Base-by-base conservation (phyloP, 163 green algal species). In the Chlamydomonas reinhardtii region DNA sequence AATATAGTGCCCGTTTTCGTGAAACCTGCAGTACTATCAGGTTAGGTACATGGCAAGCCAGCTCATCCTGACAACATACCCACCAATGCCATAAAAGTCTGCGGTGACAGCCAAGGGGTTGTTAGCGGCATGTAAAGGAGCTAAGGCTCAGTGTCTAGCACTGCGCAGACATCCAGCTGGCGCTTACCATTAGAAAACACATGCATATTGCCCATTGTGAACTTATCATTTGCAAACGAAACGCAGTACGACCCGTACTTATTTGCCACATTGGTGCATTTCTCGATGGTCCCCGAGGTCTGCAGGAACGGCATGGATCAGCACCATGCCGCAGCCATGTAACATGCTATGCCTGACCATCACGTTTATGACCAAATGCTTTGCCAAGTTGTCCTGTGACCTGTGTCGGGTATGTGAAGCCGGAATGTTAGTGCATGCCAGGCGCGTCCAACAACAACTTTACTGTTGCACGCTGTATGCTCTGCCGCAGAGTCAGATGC, bases 51-150 rank as follows among this genome's bases (percentile, higher is more conserved):
- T 24, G 24, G 66, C 12, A 73, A 15, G 17, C 19, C 66, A 73
- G 34, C 15, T 74, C 34, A 37, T 0, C 0, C 69, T 2, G n/a
- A 19, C 52, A 20, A 1, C 0, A 39, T 9, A 73, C 80, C 24
- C 69, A 86, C 80, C 80, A 12, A 86, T 86, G 69, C 80, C 80
- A 54, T 86, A 86, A 56, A 86, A 86, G 27, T 86, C 48, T 56
- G 48, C 48, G 48, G 48, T 56, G 39, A 8, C 5, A 56, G 48
- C 48, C 43, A 54, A 54, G 48, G 14, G 48, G 48, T 22, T 20
- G 48, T 56, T 17, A 56, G 48, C 19, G 14, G 39, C 39, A 14
- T 5, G 39, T 48, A 5, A 5, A 48, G 39, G 39, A 5, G 39
- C 39, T 48, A 5, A 48, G 39, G 39, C 39, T 8, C 39, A 48